These are phyloP conservation scores for Brassica cretica DNA, from an alignment of 345 rosid genomes.

Conservation along the genomic window DNA sequence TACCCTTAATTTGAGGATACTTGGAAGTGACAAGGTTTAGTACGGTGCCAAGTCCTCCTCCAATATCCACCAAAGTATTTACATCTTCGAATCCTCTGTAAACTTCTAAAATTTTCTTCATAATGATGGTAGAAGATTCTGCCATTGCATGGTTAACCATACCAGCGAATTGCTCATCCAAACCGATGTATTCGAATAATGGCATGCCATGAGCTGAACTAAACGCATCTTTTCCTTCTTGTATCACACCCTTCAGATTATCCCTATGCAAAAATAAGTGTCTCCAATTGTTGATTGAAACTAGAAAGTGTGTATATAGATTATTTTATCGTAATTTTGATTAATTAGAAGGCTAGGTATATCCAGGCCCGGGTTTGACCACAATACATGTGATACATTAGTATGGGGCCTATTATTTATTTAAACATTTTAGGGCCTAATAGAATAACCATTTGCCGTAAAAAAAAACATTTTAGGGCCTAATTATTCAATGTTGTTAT, in stretches of 20 bases:
- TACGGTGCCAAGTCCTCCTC: background rate
- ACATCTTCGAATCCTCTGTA: background rate
- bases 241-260: background rate
- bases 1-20: background rate
- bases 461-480: too few relatives aligned
- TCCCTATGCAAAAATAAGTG: background rate
- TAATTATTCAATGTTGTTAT: too few relatives aligned
- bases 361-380: too few relatives aligned
- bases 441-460: too few relatives aligned
- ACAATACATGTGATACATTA: too few relatives aligned
- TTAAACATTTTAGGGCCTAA: too few relatives aligned
- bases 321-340: background rate
- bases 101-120: background rate
- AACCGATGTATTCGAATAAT: background rate
- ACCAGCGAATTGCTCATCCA: background rate
- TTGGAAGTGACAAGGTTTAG: background rate
- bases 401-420: too few relatives aligned
- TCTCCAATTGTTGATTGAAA: background rate
- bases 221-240: background rate
- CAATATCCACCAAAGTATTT: background rate
- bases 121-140: background rate
- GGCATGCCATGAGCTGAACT: background rate
- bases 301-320: too few relatives aligned
- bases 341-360: background rate
- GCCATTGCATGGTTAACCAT: background rate